Conservation (phyloP, 2,329 filamentous ascomycete species). For the Talaromyces piceae region DNA sequence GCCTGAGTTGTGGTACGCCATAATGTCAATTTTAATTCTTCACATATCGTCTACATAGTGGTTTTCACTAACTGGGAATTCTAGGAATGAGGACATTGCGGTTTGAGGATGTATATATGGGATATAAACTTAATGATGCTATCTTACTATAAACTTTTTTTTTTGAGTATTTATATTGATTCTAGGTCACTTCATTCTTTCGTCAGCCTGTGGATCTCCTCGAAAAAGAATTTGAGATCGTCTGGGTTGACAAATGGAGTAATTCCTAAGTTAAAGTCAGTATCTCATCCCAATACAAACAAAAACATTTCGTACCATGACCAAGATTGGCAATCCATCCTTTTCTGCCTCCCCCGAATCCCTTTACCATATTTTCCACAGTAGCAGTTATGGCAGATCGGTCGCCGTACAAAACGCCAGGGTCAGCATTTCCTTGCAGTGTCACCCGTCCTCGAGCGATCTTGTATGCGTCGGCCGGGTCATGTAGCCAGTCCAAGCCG, state of each 20-base stretch:
- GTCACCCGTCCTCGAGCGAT: constrained; percentile 72
- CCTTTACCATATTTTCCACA: constrained; percentile 78
- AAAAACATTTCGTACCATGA: constrained; percentile 59
- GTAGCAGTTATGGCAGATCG: constrained; percentile 71
- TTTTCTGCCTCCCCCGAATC: constrained; percentile 74
- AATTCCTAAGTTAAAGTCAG: constrained; percentile 54
- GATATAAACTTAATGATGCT: not conserved
- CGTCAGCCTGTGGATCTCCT: constrained; percentile 69
- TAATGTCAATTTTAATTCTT: constrained; percentile 3
- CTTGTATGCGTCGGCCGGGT: constrained; percentile 73
- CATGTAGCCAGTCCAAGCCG: constrained; percentile 90
- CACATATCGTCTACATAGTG: constrained; percentile 8
- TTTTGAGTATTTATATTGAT: not conserved
- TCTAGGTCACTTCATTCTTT: not conserved
- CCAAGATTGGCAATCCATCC: constrained; percentile 97
- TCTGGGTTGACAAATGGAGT: constrained; percentile 93
- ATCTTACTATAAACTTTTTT: not conserved
- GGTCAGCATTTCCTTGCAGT: constrained; percentile 92
- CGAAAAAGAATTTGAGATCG: constrained; percentile 84
- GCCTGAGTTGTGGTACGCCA: constrained; percentile 61
- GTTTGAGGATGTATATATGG: constrained; percentile 28
- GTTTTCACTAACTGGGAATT: constrained; percentile 10
- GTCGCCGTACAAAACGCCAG: constrained; percentile 82
- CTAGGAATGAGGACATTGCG: constrained; percentile 54
- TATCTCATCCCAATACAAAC: constrained; percentile 10